Base-by-base conservation (phyloP, 129 eudicot species). In the Chrysanthemum lavandulifolium region DNA sequence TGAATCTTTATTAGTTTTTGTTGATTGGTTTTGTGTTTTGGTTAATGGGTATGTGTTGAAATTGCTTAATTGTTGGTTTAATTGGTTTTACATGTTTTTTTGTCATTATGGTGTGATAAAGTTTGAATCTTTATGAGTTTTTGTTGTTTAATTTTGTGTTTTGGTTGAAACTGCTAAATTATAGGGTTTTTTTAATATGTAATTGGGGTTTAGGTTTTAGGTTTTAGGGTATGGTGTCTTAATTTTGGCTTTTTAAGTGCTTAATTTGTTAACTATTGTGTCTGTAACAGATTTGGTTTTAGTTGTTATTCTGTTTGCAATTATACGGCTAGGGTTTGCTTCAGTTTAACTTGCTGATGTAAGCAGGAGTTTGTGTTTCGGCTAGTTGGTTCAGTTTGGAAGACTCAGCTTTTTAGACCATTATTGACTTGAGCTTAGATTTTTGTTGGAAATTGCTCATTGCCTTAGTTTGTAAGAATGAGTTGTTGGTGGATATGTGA, bases 61-160 rank as follows among this genome's bases (percentile, higher is more conserved):
- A 40, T 62, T 54, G 67, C 27, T 54, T 23, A 71, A 25, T 55
- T 61, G 15, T 36, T 50, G 47, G 81, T 33, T 69, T 61, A 51
- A 13, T 69, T 68, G 75, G 36, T 19, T 43, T 36, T 36, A 5
- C 45, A 36, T 36, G 45, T 36, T 36, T 36, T 36, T 36, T 89
- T 25, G 36, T 88, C 60, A 53, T 80, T 71, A 65, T 79, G 90
- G 97, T 91, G 79, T 63, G 18, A 25, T 18, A 64, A 69, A 70
- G 2, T 8, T 1, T 62, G 19, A 13, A 52, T 43, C 66, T 53
- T 67, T 15, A n/a, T n/a, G n/a, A n/a, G n/a, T n/a, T n/a, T n/a
- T 36, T 3, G 43, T 5, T 6, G 15, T 52, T 11, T 47, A 3
- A 25, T 3, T 13, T 27, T 76, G 16, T 19, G 13, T 53, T 51